Evolutionary conservation across 2,329 filamentous ascomycete species (phyloP).

Genomic region (Talaromyces verruculosus): DNA sequence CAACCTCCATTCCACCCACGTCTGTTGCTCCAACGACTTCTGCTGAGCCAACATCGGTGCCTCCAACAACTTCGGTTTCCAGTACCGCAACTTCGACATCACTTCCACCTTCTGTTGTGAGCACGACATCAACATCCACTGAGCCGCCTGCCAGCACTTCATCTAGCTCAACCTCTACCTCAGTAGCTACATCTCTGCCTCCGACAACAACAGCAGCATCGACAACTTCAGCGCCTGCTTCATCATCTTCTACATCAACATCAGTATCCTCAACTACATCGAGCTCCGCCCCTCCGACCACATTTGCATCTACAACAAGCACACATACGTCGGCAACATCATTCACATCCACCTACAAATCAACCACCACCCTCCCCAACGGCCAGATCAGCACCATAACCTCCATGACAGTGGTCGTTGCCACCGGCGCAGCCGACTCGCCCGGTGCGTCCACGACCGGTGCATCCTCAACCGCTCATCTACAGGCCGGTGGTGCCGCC

Average conservation of each 20-base stretch:
- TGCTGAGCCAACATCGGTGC: not conserved
- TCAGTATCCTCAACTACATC: slow-evolving; percentile 16
- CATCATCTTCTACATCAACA: not conserved
- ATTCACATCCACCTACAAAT: slow-evolving; percentile 41
- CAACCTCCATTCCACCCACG: not conserved
- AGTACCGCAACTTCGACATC: not conserved
- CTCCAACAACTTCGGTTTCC: not conserved
- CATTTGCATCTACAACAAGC: slow-evolving; percentile 23
- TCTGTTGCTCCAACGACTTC: slow-evolving; percentile 3
- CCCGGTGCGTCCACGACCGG: not conserved
- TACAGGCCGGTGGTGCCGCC: slow-evolving; percentile 43
- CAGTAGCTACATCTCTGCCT: not conserved
- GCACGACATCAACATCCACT: not conserved
- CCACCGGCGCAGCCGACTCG: slow-evolving; percentile 28
- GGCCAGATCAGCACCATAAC: slow-evolving; percentile 47
- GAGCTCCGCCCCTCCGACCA: not conserved
- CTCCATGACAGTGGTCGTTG: slow-evolving; percentile 46
- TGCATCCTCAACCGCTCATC: slow-evolving; percentile 32
- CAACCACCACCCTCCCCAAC: slow-evolving; percentile 44
- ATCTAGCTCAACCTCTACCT: not conserved
- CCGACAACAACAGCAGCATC: not conserved
- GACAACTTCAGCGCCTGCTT: not conserved
- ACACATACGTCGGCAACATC: slow-evolving; percentile 26
- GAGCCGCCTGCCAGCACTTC: not conserved
- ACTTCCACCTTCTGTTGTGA: not conserved